These are phyloP conservation scores for Pseudopithomyces chartarum DNA, from an alignment of 2,329 filamentous ascomycete genomes.

Conservation along the genomic window DNA sequence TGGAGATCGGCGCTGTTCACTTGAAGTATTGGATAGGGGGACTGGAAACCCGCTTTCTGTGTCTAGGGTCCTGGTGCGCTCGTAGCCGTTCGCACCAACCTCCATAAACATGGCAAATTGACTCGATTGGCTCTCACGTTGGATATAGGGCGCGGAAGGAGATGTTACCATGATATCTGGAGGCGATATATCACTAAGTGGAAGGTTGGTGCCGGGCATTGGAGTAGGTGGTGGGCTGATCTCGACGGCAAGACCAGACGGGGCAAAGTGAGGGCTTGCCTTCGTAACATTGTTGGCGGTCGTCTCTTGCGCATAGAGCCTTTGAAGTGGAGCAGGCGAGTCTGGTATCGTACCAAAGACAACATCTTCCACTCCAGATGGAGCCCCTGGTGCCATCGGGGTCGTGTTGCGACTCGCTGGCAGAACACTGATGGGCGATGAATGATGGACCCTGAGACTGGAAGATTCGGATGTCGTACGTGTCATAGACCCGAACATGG, in stretches of 20 bases:
- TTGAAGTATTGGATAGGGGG: too few relatives aligned
- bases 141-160: constrained; percentile 1
- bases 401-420: constrained; percentile 11
- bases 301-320: constrained; percentile 22
- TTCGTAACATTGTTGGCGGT: constrained; percentile 7
- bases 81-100: neutral
- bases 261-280: constrained; percentile 4
- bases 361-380: constrained; percentile 12
- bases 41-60: constrained; percentile 2
- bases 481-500: constrained; percentile 29
- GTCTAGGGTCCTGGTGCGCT: constrained; percentile 1
- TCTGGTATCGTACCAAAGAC: constrained; percentile 31
- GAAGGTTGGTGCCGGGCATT: constrained; percentile 30
- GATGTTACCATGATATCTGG: constrained; percentile 13
- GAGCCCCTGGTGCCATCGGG: neutral
- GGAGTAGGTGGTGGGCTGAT: constrained; percentile 22
- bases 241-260: neutral
- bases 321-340: constrained; percentile 35
- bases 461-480: constrained; percentile 18
- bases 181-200: constrained; percentile 18
- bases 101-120: constrained; percentile 20
- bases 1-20: neutral
- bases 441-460: constrained; percentile 27
- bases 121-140: neutral
- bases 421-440: constrained; percentile 38